These are phyloP conservation scores for Euphorbia schlechtendalii DNA, from an alignment of 441 rosid genomes.

Conservation along the genomic window DNA sequence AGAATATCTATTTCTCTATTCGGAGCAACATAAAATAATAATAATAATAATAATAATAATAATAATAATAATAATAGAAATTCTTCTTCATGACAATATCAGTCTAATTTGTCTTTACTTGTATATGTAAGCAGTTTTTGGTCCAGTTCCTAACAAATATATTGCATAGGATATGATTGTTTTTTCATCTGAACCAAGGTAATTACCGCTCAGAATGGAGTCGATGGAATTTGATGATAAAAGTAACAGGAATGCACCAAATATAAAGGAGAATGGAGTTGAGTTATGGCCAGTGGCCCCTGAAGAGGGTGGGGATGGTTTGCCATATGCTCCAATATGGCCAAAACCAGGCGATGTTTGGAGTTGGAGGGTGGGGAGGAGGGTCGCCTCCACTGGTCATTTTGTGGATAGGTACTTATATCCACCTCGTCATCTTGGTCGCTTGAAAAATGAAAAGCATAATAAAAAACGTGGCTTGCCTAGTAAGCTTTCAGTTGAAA, in stretches of 20 bases:
- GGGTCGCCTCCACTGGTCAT: slow-evolving; percentile 38
- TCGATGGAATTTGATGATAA: slow-evolving; percentile 12
- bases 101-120: too few species aligned
- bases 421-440: slow-evolving; percentile 42
- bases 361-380: slow-evolving; percentile 72
- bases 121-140: too few species aligned
- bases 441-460: neutral
- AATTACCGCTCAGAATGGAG: slow-evolving; percentile 3
- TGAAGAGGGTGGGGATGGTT: slow-evolving; percentile 50
- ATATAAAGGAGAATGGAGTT: too few species aligned
- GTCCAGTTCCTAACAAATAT: neutral
- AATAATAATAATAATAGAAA: too few species aligned
- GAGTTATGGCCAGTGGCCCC: slow-evolving; percentile 38
- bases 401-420: slow-evolving; percentile 59
- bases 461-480: slow-evolving; percentile 34
- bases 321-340: slow-evolving; percentile 80
- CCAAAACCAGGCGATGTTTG: slow-evolving; percentile 71
- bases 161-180: neutral
- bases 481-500: slow-evolving; percentile 54
- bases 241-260: slow-evolving; percentile 33
- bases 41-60: too few species aligned
- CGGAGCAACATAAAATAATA: too few species aligned
- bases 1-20: too few species aligned
- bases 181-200: neutral
- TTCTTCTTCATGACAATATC: too few species aligned